A percentile compares a stretch with the other conserved stretches of the same genome.
These are phyloP conservation scores for Hippophae gyantsensis DNA, from an alignment of 306 rosid species.

Conservation along the genomic window DNA sequence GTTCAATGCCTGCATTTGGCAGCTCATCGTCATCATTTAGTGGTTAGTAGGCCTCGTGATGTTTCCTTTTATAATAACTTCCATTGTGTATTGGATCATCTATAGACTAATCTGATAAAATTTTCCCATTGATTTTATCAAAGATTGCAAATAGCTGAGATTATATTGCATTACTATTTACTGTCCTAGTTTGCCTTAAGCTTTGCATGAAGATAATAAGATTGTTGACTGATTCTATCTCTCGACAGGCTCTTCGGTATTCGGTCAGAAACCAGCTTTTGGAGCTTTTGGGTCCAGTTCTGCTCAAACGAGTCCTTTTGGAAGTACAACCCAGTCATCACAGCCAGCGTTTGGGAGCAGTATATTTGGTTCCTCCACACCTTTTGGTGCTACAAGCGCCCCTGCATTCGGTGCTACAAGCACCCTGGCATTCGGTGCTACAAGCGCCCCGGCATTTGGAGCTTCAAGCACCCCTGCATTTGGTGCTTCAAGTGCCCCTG, in stretches of 20 bases:
- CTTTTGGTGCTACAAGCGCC: conserved; percentile 36
- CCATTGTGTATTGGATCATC: too few relatives aligned
- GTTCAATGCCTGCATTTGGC: conserved; percentile 28
- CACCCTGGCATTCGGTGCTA: conserved; percentile 39
- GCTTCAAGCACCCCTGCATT: conserved; percentile 30
- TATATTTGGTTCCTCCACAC: conserved; percentile 71
- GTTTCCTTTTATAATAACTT: too few relatives aligned
- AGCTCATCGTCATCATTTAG: conserved; percentile 60
- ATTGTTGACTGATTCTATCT: conserved; percentile 15
- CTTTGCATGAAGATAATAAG: not conserved
- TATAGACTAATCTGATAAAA: too few relatives aligned
- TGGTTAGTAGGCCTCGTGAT: conserved; percentile 3
- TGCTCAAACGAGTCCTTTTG: conserved; percentile 70
- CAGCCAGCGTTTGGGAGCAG: conserved; percentile 88
- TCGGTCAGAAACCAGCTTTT: conserved; percentile 79
- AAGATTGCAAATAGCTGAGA: too few relatives aligned
- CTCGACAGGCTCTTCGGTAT: conserved; percentile 50
- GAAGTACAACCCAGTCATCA: conserved; percentile 57
- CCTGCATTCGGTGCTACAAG: conserved; percentile 37
- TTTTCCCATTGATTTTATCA: too few relatives aligned
- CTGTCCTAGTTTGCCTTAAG: too few relatives aligned
- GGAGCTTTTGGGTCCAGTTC: conserved; percentile 77
- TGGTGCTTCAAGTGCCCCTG: conserved; percentile 55
- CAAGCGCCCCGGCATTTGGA: conserved; percentile 42
- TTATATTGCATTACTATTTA: too few relatives aligned